Evolutionary conservation across 139 green algal genomes (phyloP), one percentile per base, ranked within the genome.

Genomic region (Astrephomene gubernaculifera): DNA sequence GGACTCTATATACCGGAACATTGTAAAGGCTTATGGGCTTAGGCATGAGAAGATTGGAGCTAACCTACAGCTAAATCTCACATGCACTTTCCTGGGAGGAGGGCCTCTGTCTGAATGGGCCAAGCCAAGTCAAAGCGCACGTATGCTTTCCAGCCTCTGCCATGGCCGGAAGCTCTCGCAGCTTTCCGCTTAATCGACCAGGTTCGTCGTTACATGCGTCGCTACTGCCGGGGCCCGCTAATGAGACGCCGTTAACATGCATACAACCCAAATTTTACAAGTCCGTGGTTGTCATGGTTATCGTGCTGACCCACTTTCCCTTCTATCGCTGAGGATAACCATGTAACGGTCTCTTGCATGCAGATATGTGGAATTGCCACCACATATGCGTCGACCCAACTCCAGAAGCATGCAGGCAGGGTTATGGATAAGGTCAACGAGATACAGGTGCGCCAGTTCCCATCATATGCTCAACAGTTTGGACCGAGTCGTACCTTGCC

Each of bases 181-280:
- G 78, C 78, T 6, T 84, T 84, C 33, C 61, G 78, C 10, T 44
- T 84, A 19, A 65, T 84, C 43, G 78, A 84, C 78, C 78, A 84
- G 78, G 78, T 84, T 4, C 2, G 74, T 70, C 7, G 29, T 10
- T 22, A n/a, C n/a, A n/a, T n/a, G n/a, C n/a, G 33, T 14, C 70
- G 73, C 73, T 70, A 81, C 73, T 80, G 71, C 71, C 71, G 31
- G 57, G 65, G 4, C n/a, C n/a, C n/a, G n/a, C n/a, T n/a, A n/a
- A n/a, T n/a, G n/a, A n/a, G n/a, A n/a, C 54, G 54, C 29, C 54
- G 12, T 29, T 21, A 31, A 65, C 54, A 21, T 65, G 54, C 12
- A n/a, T 8, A 65, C n/a, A 65, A n/a, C 54, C 54, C n/a, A 24
- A 31, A 24, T 21, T 65, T 65, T 65, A 12, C 49, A n/a, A n/a